Evolutionary conservation across 495 filamentous ascomycete genomes (phyloP), one percentile per base, ranked within the genome.

Genomic region (Podospora sp.): DNA sequence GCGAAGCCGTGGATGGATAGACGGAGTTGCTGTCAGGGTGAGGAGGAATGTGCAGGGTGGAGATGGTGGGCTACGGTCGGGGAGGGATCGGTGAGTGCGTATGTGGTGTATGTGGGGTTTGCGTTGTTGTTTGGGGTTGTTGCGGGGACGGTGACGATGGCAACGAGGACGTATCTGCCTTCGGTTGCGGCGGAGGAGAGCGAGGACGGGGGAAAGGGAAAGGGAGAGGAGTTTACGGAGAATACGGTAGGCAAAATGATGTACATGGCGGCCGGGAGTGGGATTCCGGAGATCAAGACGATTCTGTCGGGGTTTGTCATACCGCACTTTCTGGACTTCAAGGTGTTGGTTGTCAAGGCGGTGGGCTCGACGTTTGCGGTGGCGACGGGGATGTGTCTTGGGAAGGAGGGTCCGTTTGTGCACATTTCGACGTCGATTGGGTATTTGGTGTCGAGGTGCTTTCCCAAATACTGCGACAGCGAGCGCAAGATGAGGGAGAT

Each of bases 281-380:
- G 85, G 14, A 87, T 86, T 46, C 85, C 85, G 0, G 85, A 87
- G 71, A 87, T 87, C 78, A 86, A 87, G 70, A 87, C 85, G 3
- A 87, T 87, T 40, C 73, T 87, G 0, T 85, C 83, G 35, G 85
- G 85, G 14, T 86, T 86, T 66, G 83, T 85, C 8, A 87, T 87
- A 27, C 85, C 84, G 20, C 75, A 82, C 63, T 86, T 86, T 61
- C 76, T 87, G 8, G 78, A 81, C 62, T 71, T 85, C 63, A 83
- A 83, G 61, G 83, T 87, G 25, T 78, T 87, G 11, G 16, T 83
- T 26, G 78, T 86, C 57, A 87, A 87, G 72, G 85, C 80, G 14
- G 73, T 86, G 46, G 85, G 85, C 18, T 77, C 83, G 18, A 75
- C 82, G 52, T 87, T 87, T 66, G 84, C 85, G 0, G 85, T 87